phyloP scores from a whole-genome alignment of 805 yeast species.

The Myxozyma mucilagina region DNA sequence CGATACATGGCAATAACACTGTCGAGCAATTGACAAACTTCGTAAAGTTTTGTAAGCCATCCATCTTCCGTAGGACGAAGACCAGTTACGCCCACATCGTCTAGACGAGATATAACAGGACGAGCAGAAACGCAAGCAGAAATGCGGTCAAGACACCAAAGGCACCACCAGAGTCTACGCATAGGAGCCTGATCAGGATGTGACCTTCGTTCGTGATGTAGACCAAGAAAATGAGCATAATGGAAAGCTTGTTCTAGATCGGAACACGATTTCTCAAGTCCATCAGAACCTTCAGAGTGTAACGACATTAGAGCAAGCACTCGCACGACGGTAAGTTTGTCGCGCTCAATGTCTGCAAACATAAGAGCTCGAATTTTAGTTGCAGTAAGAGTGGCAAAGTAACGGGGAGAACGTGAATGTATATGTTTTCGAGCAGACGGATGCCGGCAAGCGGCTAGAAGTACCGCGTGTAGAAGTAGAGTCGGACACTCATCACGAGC shows the following conservation, averaged over 20 bases:
- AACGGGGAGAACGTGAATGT: slow-evolving; percentile 37
- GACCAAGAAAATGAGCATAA: slow-evolving; percentile 45
- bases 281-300: slow-evolving; percentile 46
- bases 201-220: slow-evolving; percentile 43
- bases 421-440: slow-evolving; percentile 40
- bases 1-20: slow-evolving; percentile 44
- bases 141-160: slow-evolving; percentile 46
- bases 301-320: slow-evolving; percentile 43
- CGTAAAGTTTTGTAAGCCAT: slow-evolving; percentile 40
- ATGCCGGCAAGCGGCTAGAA: slow-evolving; percentile 48
- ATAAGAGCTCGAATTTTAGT: slow-evolving; percentile 44
- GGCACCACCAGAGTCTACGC: slow-evolving; percentile 44
- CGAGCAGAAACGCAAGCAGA: slow-evolving; percentile 46
- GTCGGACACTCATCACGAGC: slow-evolving; percentile 44
- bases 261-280: slow-evolving; percentile 43
- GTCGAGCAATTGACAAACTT: slow-evolving; percentile 41
- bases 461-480: slow-evolving; percentile 46
- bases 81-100: slow-evolving; percentile 43
- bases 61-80: slow-evolving; percentile 37
- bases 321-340: slow-evolving; percentile 43
- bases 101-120: slow-evolving; percentile 43
- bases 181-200: slow-evolving; percentile 40
- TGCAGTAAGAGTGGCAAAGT: slow-evolving; percentile 40
- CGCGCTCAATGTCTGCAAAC: slow-evolving; percentile 45
- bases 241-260: slow-evolving; percentile 45